Percentiles rank a stretch among this genome's conserved stretches.
These are phyloP conservation scores for Aspergillus fischeri DNA, from an alignment of 2,329 filamentous ascomycete species.

Conservation along the genomic window DNA sequence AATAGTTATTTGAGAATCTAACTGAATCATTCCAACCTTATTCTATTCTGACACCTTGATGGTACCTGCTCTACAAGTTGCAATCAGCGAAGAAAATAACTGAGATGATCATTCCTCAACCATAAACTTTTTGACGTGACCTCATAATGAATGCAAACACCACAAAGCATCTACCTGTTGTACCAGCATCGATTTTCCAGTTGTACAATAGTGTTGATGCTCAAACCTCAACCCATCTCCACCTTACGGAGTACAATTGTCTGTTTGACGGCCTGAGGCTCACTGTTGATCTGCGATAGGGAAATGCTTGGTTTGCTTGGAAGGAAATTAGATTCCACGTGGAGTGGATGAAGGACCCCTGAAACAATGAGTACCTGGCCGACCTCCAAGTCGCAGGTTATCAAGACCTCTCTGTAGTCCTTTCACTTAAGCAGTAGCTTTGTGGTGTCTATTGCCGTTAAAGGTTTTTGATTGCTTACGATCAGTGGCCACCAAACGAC, in stretches of 20 bases:
- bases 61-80: no score
- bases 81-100: background rate
- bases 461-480: no score
- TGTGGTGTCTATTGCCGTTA: background rate
- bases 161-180: constrained; percentile 9
- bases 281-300: constrained; percentile 13
- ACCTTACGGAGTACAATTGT: background rate
- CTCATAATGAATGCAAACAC: constrained; percentile 10
- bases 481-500: no score
- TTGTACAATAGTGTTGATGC: background rate
- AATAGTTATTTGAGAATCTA: no score
- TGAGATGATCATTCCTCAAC: constrained; percentile 7
- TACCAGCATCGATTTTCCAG: constrained; percentile 1
- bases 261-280: background rate
- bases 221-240: background rate
- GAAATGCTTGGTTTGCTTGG: constrained; percentile 17
- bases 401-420: background rate
- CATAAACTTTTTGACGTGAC: background rate
- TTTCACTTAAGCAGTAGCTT: background rate
- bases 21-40: no score
- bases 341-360: background rate
- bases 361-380: background rate
- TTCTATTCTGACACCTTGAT: no score
- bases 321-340: background rate
- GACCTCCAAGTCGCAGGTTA: no score